Conservation (phyloP, 768 basidiomycete species). For the Podaxis rugospora region DNA sequence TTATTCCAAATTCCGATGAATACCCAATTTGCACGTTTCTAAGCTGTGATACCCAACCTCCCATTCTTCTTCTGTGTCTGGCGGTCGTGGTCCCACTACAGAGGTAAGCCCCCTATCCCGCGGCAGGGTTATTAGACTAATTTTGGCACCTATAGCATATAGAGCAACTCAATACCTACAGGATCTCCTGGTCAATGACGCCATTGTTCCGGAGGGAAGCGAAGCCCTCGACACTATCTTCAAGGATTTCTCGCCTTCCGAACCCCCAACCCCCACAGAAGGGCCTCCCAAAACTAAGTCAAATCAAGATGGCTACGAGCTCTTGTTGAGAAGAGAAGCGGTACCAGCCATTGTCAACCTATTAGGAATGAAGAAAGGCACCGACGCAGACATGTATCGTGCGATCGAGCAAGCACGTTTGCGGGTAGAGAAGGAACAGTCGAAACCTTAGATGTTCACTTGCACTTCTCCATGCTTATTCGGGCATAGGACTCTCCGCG, state of each 20-base stretch:
- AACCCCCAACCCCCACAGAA: neutral
- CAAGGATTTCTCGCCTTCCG: slow-evolving; percentile 16
- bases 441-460: neutral
- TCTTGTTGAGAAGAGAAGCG: slow-evolving; percentile 49
- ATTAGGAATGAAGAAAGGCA: slow-evolving; percentile 41
- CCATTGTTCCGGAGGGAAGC: slow-evolving; percentile 54
- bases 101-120: slow-evolving; percentile 37
- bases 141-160: slow-evolving; percentile 41
- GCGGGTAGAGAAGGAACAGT: slow-evolving; percentile 22
- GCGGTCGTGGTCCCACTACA: slow-evolving; percentile 84
- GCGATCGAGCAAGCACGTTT: slow-evolving; percentile 58
- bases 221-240: slow-evolving; percentile 57
- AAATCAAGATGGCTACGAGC: slow-evolving; percentile 17
- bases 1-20: neutral
- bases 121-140: neutral
- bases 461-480: neutral
- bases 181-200: slow-evolving; percentile 48
- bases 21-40: neutral
- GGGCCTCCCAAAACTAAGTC: slow-evolving; percentile 8
- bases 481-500: neutral
- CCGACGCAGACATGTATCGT: slow-evolving; percentile 50
- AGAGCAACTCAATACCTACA: slow-evolving; percentile 67
- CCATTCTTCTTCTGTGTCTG: slow-evolving; percentile 85
- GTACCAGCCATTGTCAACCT: slow-evolving; percentile 45
- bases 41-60: slow-evolving; percentile 78